These are phyloP conservation scores for Esteya vermicola DNA, from an alignment of 2,329 filamentous ascomycete genomes.

Conservation along the genomic window DNA sequence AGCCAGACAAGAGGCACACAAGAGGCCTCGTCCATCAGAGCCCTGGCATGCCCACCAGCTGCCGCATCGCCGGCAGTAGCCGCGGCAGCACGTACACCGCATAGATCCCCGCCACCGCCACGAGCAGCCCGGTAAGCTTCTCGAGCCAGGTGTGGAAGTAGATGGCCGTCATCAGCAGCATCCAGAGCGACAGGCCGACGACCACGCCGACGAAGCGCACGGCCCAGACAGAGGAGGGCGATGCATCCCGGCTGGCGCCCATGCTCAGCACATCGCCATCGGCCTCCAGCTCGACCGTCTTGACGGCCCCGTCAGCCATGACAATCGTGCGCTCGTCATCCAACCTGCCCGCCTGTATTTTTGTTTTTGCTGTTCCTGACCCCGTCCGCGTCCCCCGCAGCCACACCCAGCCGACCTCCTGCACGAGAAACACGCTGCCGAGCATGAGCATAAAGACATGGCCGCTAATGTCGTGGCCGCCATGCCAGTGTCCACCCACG, in stretches of 20 bases:
- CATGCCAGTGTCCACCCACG: constrained; percentile 70
- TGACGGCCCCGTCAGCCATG: constrained; percentile 51
- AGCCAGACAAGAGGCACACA: background rate
- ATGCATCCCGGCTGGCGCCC: background rate
- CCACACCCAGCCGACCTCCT: constrained; percentile 58
- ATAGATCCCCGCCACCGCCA: constrained; percentile 32
- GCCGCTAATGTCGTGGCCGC: constrained; percentile 92
- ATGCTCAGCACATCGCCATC: constrained; percentile 11
- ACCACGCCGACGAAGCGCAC: constrained; percentile 42
- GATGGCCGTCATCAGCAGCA: constrained; percentile 95
- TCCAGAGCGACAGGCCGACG: constrained; percentile 69
- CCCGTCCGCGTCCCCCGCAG: constrained; percentile 18
- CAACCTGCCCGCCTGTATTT: too few species aligned
- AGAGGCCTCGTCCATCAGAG: constrained; percentile 19
- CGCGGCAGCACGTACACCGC: constrained; percentile 36
- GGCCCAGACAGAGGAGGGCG: background rate
- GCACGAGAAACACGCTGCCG: constrained; percentile 64
- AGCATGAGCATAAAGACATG: constrained; percentile 89
- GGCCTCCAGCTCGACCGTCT: constrained; percentile 38
- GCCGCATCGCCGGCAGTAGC: constrained; percentile 29
- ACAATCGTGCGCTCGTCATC: constrained; percentile 52
- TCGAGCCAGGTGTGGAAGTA: constrained; percentile 99
- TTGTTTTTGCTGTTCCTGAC: constrained; percentile 14
- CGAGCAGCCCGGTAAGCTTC: constrained; percentile 51
- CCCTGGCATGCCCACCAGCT: constrained; percentile 34